Percentiles rank a stretch among this genome's conserved stretches.
Evolutionary conservation across 148 eudicot genomes (phyloP).

Genomic region (Rhododendron kiyosumense): DNA sequence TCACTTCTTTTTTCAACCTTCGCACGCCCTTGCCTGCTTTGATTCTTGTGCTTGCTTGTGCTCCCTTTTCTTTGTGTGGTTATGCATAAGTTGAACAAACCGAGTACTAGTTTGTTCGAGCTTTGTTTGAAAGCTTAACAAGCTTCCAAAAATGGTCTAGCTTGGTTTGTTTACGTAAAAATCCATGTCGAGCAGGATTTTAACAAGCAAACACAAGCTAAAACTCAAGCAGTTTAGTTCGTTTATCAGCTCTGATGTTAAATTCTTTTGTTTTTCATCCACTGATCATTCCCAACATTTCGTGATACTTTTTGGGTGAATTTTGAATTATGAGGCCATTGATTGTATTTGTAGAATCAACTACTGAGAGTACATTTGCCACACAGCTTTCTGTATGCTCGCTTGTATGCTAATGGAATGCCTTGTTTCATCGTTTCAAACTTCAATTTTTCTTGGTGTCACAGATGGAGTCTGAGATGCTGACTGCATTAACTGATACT

Average conservation of each 20-base stretch:
- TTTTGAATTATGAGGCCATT: not conserved
- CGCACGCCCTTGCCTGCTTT: too few species aligned
- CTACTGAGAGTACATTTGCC: not conserved
- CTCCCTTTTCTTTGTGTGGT: not conserved
- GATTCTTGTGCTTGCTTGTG: not conserved
- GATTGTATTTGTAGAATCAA: not conserved
- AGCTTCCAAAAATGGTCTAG: not conserved
- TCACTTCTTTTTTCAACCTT: too few species aligned
- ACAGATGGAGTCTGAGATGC: conserved; percentile 9
- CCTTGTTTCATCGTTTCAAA: not conserved
- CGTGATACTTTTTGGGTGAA: not conserved
- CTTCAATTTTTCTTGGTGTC: not conserved
- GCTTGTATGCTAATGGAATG: not conserved
- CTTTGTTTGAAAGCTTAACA: not conserved
- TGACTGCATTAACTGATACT: conserved; percentile 1
- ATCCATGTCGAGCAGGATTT: not conserved
- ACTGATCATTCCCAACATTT: not conserved
- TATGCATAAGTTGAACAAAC: not conserved
- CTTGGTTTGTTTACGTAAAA: not conserved
- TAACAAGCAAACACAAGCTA: not conserved
- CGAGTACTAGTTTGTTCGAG: not conserved
- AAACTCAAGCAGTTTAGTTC: not conserved
- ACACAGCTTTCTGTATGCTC: not conserved
- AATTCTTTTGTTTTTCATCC: not conserved
- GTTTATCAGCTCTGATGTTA: too few species aligned